phyloP scores from a whole-genome alignment of 192 early-diverging fungal genomes.

The Backusella liffmaniae region DNA sequence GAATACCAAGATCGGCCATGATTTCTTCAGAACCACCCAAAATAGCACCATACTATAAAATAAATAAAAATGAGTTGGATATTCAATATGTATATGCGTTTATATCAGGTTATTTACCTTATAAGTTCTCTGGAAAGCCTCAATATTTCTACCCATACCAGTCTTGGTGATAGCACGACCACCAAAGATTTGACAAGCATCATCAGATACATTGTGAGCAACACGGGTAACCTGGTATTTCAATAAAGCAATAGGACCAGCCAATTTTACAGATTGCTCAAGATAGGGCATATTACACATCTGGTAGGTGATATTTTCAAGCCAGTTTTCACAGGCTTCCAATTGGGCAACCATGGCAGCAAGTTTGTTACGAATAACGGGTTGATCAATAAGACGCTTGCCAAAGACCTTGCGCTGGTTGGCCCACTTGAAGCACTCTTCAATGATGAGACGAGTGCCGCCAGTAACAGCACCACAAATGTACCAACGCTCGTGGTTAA shows the following conservation, averaged over 20 bases:
- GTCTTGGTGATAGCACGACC: conserved; percentile 68
- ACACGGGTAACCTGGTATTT: conserved; percentile 60
- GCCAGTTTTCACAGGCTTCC: conserved; percentile 54
- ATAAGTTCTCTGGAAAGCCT: conserved; percentile 63
- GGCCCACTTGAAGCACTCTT: conserved; percentile 71
- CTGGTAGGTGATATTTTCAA: conserved; percentile 67
- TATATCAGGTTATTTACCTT: conserved; percentile 33
- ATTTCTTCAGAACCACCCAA: conserved; percentile 52
- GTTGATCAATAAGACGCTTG: conserved; percentile 64
- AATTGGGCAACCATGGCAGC: conserved; percentile 57
- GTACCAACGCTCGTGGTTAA: conserved; percentile 71
- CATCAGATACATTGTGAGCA: conserved; percentile 58
- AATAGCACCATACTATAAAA: conserved; percentile 33
- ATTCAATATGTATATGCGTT: neutral
- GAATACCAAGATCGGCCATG: conserved; percentile 61
- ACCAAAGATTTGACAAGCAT: conserved; percentile 74
- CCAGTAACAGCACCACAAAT: conserved; percentile 46
- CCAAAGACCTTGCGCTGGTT: conserved; percentile 74
- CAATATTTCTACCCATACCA: conserved; percentile 68
- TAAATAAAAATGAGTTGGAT: neutral
- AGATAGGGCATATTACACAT: conserved; percentile 67
- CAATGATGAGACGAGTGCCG: conserved; percentile 46
- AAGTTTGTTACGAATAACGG: conserved; percentile 69
- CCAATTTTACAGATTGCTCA: conserved; percentile 61
- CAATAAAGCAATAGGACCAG: conserved; percentile 64